Evolutionary conservation across 805 yeast species (phyloP).

Genomic region (Cyberlindnera misumaiensis): DNA sequence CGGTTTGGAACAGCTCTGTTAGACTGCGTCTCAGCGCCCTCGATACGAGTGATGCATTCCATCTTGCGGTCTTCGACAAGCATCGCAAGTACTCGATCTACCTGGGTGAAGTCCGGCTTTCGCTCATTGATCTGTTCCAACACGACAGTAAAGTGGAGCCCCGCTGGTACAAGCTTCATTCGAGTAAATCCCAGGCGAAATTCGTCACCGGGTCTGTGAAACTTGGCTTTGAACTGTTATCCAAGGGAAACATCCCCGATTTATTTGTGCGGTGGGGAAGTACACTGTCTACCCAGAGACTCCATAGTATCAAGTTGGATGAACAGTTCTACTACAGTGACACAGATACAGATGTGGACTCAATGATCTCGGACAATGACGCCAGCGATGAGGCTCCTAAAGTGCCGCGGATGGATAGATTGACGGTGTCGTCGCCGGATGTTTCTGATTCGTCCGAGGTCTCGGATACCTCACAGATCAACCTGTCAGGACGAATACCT

Average conservation of each 20-base stretch:
- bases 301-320: constrained; percentile 7
- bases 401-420: too few relatives aligned
- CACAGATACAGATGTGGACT: constrained; percentile 22
- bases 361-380: constrained; percentile 8
- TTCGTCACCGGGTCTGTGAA: constrained; percentile 44
- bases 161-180: constrained; percentile 40
- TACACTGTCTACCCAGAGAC: constrained; percentile 1
- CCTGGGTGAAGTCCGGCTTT: constrained; percentile 22
- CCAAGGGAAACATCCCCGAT: constrained; percentile 15
- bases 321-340: constrained; percentile 23
- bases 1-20: constrained; percentile 18
- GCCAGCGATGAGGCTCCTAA: background rate
- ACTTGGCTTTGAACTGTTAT: constrained; percentile 33
- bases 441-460: constrained; percentile 2
- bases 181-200: constrained; percentile 31
- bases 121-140: constrained; percentile 16
- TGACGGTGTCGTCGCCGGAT: constrained; percentile 2
- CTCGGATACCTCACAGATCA: background rate
- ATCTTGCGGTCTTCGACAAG: constrained; percentile 21
- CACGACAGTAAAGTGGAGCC: constrained; percentile 18
- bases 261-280: constrained; percentile 18
- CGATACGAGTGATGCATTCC: constrained; percentile 11
- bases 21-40: constrained; percentile 9
- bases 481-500: background rate
- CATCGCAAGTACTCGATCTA: constrained; percentile 22